A percentile compares a stretch with the other conserved stretches of the same genome.
phyloP scores from a whole-genome alignment of 805 yeast species.

The Diddensiella caesifluorescens region DNA sequence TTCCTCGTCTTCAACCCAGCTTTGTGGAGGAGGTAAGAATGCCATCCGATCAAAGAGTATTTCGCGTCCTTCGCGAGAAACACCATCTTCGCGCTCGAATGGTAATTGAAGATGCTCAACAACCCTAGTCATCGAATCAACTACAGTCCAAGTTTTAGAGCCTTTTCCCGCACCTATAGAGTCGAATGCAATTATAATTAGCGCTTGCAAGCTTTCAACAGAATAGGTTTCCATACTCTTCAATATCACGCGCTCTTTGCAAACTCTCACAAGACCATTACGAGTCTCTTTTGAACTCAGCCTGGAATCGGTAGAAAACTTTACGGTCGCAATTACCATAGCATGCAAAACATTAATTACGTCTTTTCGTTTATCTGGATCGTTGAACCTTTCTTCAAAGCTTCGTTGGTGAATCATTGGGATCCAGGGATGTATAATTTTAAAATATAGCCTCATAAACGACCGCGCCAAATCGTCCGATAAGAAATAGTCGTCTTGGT shows the following conservation, averaged over 20 bases:
- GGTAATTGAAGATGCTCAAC: conserved; percentile 15
- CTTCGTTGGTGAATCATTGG: conserved; percentile 11
- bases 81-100: conserved; percentile 13
- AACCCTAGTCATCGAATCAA: conserved; percentile 14
- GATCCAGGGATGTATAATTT: conserved; percentile 11
- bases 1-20: conserved; percentile 15
- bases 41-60: conserved; percentile 11
- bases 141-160: conserved; percentile 19
- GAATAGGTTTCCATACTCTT: conserved; percentile 13
- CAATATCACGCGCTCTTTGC: conserved; percentile 13
- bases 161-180: conserved; percentile 17
- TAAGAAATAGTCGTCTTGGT: conserved; percentile 1
- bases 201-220: conserved; percentile 16
- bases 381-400: conserved; percentile 1
- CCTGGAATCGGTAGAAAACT: conserved; percentile 7
- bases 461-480: conserved; percentile 7
- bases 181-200: conserved; percentile 18
- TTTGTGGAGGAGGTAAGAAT: conserved; percentile 8
- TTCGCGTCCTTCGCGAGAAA: conserved; percentile 2
- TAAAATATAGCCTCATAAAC: conserved; percentile 7
- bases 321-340: conserved; percentile 11
- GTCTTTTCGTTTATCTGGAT: background rate
- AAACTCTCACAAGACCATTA: background rate
- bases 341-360: conserved; percentile 9
- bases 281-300: background rate